Percentiles rank a stretch among this genome's conserved stretches.
Evolutionary conservation across 352 stramenopile genomes (phyloP).

Genomic region (Globisporangium splendens): DNA sequence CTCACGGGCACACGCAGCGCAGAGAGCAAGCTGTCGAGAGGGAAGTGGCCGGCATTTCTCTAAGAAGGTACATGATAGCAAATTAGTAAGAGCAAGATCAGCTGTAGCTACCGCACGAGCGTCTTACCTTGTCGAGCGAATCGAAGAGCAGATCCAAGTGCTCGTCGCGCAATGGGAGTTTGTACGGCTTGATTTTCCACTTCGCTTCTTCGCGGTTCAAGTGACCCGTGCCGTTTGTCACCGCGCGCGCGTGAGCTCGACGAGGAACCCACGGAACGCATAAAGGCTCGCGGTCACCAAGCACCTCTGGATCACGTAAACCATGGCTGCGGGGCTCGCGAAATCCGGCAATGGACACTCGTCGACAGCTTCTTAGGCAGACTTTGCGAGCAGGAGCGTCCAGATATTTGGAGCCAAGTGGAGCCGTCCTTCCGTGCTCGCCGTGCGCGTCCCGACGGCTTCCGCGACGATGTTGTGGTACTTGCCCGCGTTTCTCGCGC

Average conservation of each 20-base stretch:
- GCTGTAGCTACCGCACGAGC: too few species aligned
- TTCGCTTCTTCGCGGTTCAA: slow-evolving; percentile 70
- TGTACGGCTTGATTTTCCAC: slow-evolving; percentile 47
- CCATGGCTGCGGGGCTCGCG: slow-evolving; percentile 33
- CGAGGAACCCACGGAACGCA: slow-evolving; percentile 49
- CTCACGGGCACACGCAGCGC: slow-evolving; percentile 36
- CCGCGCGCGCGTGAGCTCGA: slow-evolving; percentile 31
- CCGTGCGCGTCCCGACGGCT: slow-evolving; percentile 44
- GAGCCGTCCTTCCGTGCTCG: slow-evolving; percentile 57
- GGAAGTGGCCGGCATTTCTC: slow-evolving; percentile 59
- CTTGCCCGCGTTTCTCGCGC: slow-evolving; percentile 49
- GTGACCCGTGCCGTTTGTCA: slow-evolving; percentile 47
- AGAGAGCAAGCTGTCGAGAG: slow-evolving; percentile 36
- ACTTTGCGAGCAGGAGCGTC: slow-evolving; percentile 53
- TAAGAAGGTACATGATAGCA: slow-evolving; percentile 1
- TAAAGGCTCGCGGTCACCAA: slow-evolving; percentile 57
- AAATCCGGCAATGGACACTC: slow-evolving; percentile 40
- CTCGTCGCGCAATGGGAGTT: slow-evolving; percentile 62
- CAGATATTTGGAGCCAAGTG: slow-evolving; percentile 57
- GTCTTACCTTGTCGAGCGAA: slow-evolving; percentile 53
- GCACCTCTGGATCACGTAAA: slow-evolving; percentile 51
- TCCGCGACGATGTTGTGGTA: slow-evolving; percentile 68
- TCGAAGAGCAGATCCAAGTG: slow-evolving; percentile 73
- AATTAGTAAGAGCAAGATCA: too few species aligned
- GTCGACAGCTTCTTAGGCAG: slow-evolving; percentile 34